Base-by-base conservation (phyloP, 352 stramenopile genomes). In the Globisporangium takayamanum region DNA sequence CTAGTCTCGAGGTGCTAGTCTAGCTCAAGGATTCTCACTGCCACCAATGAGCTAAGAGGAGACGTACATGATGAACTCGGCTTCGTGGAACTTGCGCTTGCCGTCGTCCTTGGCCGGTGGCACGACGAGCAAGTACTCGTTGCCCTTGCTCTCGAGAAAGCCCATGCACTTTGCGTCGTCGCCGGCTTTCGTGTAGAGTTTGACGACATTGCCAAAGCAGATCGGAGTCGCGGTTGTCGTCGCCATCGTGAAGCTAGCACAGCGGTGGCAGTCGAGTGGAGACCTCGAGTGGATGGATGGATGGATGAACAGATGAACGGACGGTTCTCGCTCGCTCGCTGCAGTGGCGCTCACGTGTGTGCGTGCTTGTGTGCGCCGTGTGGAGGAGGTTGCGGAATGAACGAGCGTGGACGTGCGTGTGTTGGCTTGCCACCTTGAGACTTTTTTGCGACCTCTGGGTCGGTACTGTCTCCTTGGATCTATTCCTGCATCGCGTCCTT, bases 51-150 rank as follows among this genome's bases (percentile, higher is more conserved):
- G 15, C 25, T 8, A 26, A 11, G 12, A 46, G 22, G 11, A 50
- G 25, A 82, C 74, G 49, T 68, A 87, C 74, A 90, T 64, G 36
- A 88, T 84, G 60, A 90, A 90, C 64, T 88, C 74, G 50, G 76
- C 78, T 25, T 90, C 72, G 15, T 67, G 16, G 49, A 81, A 82
- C 16, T 65, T 70, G 25, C 69, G 64, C 28, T 68, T 69, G 48
- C 66, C 53, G 4, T 79, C 64, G 16, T 74, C 69, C 54, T 84
- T 80, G 10, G 77, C 63, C 0, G 80, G 74, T 10, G 76, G 65
- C 50, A 90, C 68, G 10, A 87, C 73, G 30, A 90, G 68, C 18
- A 90, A 49, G 53, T 74, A 55, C 37, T 78, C 72, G 44, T 78
- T 71, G 50, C 59, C 72, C 15, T 74, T 70, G 39, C 83, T 53